Conservation (phyloP, 768 basidiomycete species). For the Lentinula aciculospora region DNA sequence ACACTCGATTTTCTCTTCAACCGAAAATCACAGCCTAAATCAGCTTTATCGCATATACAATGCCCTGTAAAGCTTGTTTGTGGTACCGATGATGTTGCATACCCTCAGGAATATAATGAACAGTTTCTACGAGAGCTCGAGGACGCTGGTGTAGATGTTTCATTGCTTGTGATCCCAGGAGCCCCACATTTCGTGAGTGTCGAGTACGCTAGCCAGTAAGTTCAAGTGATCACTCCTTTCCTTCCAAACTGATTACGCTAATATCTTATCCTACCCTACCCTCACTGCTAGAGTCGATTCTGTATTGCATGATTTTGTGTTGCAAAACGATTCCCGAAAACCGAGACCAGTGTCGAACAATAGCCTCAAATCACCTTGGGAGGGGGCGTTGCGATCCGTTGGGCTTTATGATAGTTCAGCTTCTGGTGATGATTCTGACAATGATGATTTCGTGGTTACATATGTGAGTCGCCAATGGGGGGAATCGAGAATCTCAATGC, state of each 20-base stretch:
- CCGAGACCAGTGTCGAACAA: not conserved
- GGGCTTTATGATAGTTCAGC: not conserved
- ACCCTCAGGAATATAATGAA: conserved; percentile 11
- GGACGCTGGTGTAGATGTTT: conserved; percentile 14
- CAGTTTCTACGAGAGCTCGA: conserved; percentile 16
- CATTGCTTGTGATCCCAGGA: conserved; percentile 14
- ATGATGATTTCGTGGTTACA: not conserved
- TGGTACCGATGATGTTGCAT: conserved; percentile 21
- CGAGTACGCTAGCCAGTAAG: conserved; percentile 6
- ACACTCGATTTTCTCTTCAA: conserved; percentile 10
- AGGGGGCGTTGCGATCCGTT: not conserved
- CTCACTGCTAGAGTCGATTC: not conserved
- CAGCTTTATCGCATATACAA: not conserved
- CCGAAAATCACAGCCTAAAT: not conserved
- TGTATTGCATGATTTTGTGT: not conserved
- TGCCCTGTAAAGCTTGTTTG: conserved; percentile 12
- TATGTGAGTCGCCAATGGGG: not conserved
- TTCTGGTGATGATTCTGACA: not conserved
- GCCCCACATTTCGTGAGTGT: conserved; percentile 18
- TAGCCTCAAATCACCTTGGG: not conserved
- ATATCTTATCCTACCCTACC: too few relatives aligned
- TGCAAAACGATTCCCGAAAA: not conserved
- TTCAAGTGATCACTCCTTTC: not conserved
- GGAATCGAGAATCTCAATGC: not conserved
- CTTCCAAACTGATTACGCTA: not conserved